A percentile compares a stretch with the other conserved stretches of the same genome.
phyloP scores from a whole-genome alignment of 371 early-diverging fungal genomes.

The Gilbertella persicaria region DNA sequence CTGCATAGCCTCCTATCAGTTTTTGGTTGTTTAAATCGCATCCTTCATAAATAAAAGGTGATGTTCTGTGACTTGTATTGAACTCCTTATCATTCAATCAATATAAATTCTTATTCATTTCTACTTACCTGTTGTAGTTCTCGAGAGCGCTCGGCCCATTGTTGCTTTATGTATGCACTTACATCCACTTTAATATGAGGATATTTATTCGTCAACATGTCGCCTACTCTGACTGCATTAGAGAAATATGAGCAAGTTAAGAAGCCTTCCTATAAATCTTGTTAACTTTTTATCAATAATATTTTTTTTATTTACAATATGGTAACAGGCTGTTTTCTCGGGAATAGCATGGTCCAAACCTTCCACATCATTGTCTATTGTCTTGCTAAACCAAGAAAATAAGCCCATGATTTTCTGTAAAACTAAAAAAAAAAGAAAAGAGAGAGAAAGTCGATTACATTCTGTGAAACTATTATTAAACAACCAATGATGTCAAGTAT shows the following conservation, averaged over 20 bases:
- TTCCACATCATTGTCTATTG: constrained; percentile 2
- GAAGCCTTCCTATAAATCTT: constrained; percentile 47
- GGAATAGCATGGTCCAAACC: constrained; percentile 38
- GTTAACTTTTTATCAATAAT: neutral
- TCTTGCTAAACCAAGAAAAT: constrained; percentile 33
- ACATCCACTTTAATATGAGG: constrained; percentile 47
- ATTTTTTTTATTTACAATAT: constrained; percentile 35
- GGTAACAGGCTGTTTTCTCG: constrained; percentile 43
- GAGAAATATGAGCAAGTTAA: constrained; percentile 48
- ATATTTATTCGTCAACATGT: constrained; percentile 34
- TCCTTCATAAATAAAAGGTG: constrained; percentile 60
- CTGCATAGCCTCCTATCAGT: constrained; percentile 50
- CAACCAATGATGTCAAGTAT: no score
- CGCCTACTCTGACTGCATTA: constrained; percentile 43
- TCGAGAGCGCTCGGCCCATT: constrained; percentile 44
- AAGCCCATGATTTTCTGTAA: constrained; percentile 22
- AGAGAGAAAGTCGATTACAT: no score
- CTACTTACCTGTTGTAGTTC: constrained; percentile 43
- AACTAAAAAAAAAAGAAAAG: constrained; percentile 2
- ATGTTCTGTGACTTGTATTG: constrained; percentile 40
- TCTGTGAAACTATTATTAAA: no score
- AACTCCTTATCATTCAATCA: constrained; percentile 26
- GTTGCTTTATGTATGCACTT: constrained; percentile 43
- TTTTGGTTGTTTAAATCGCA: constrained; percentile 37
- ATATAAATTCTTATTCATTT: neutral